Conservation (phyloP, 257 asterid species). For the Gentiana macrophylla region DNA sequence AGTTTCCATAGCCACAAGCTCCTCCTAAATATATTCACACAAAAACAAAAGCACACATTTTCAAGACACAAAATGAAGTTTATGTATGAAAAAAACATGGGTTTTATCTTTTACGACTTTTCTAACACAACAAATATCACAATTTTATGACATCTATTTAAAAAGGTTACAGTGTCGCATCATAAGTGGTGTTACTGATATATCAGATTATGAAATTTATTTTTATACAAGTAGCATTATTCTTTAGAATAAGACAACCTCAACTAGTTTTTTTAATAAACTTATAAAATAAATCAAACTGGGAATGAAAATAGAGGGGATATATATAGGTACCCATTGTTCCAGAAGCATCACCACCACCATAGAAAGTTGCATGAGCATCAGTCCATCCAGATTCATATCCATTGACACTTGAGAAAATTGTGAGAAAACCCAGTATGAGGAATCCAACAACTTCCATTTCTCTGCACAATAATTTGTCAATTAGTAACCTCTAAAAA, state of each 20-base stretch:
- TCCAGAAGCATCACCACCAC: slow-evolving; percentile 59
- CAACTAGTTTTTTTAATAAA: too few relatives aligned
- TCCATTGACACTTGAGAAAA: slow-evolving; percentile 18
- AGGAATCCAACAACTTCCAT: slow-evolving; percentile 14
- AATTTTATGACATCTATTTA: too few relatives aligned
- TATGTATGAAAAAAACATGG: neutral
- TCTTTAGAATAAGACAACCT: too few relatives aligned
- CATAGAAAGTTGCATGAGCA: slow-evolving; percentile 63
- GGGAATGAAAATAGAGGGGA: too few relatives aligned
- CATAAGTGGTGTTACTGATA: too few relatives aligned
- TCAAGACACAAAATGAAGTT: neutral
- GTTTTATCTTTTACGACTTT: too few relatives aligned
- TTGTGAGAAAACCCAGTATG: slow-evolving; percentile 10
- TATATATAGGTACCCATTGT: slow-evolving; percentile 41
- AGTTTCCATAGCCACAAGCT: slow-evolving; percentile 26
- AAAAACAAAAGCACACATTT: neutral
- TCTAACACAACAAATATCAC: too few relatives aligned
- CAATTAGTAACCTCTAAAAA: neutral
- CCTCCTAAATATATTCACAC: slow-evolving; percentile 8
- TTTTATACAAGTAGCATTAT: too few relatives aligned
- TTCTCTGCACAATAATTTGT: neutral
- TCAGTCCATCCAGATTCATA: slow-evolving; percentile 40
- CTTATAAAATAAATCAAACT: too few relatives aligned
- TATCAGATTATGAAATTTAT: too few relatives aligned
- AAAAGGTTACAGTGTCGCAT: too few relatives aligned